Conservation (phyloP, 371 early-diverging fungal species). For the Saksenaea oblongispora region DNA sequence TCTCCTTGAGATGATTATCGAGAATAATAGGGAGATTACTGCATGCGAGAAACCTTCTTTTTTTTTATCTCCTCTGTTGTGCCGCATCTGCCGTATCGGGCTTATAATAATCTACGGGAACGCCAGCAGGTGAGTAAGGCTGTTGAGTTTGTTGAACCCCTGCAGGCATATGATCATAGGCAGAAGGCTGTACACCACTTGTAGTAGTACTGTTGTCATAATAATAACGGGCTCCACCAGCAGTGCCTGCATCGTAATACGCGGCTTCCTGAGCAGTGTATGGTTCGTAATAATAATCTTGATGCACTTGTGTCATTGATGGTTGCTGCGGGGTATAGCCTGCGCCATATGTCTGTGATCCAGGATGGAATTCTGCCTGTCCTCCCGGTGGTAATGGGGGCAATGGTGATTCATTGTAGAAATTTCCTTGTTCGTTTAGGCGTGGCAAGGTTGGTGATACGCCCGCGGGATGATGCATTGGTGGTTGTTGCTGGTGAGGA, state of each 20-base stretch:
- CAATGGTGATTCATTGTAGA: slow-evolving; percentile 17
- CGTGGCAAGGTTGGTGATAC: slow-evolving; percentile 11
- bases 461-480: slow-evolving; percentile 12
- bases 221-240: slow-evolving; percentile 17
- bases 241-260: neutral
- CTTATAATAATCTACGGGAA: slow-evolving; percentile 16
- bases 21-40: neutral
- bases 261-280: slow-evolving; percentile 16
- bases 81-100: slow-evolving; percentile 18
- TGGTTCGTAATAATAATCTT: slow-evolving; percentile 13
- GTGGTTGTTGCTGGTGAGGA: slow-evolving; percentile 15
- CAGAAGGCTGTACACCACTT: neutral
- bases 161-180: slow-evolving; percentile 8
- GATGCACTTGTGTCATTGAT: slow-evolving; percentile 3
- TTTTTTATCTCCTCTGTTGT: slow-evolving; percentile 1
- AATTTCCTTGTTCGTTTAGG: slow-evolving; percentile 21
- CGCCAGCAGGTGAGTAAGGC: slow-evolving; percentile 3
- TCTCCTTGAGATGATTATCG: slow-evolving; percentile 7
- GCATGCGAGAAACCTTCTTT: slow-evolving; percentile 5
- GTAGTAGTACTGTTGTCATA: slow-evolving; percentile 12
- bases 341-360: neutral
- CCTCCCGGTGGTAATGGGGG: slow-evolving; percentile 7
- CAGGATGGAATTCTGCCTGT: neutral
- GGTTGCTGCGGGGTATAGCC: slow-evolving; percentile 13
- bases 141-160: slow-evolving; percentile 8